phyloP scores from a whole-genome alignment of 306 rosid genomes.

The Amphicarpaea edgeworthii region DNA sequence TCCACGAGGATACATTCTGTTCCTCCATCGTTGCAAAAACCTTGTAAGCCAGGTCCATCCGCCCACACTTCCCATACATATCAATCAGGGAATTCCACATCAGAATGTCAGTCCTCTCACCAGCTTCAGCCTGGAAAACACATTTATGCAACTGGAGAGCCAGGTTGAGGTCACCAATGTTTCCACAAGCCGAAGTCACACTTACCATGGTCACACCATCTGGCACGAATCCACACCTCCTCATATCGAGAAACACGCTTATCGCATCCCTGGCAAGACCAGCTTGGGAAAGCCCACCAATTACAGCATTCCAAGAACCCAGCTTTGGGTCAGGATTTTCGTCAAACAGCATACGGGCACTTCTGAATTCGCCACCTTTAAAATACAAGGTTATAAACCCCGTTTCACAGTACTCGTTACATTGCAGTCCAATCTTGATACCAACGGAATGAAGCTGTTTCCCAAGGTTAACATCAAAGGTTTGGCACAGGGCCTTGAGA shows the following conservation, averaged over 20 bases:
- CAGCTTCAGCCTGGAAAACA: constrained; percentile 56
- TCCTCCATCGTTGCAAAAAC: constrained; percentile 66
- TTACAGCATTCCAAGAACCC: constrained; percentile 84
- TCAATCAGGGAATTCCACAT: constrained; percentile 74
- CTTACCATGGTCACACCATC: constrained; percentile 76
- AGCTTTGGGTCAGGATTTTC: constrained; percentile 69
- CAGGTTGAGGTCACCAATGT: constrained; percentile 63
- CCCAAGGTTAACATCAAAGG: constrained; percentile 53
- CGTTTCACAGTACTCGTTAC: constrained; percentile 70
- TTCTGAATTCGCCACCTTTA: constrained; percentile 65
- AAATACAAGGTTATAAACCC: constrained; percentile 65
- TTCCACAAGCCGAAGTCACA: constrained; percentile 73
- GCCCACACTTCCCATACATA: constrained; percentile 89
- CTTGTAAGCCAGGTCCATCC: constrained; percentile 70
- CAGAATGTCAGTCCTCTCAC: constrained; percentile 52
- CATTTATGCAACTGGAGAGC: constrained; percentile 72
- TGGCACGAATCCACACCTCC: constrained; percentile 61
- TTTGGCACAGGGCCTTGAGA: constrained; percentile 61
- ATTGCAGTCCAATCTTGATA: constrained; percentile 63
- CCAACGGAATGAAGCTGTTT: constrained; percentile 65
- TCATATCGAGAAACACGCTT: constrained; percentile 52
- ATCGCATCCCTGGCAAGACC: constrained; percentile 69
- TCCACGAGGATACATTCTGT: constrained; percentile 74
- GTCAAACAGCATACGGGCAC: constrained; percentile 70
- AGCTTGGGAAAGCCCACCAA: constrained; percentile 67